Evolutionary conservation across 805 yeast species (phyloP), one percentile per base, ranked within the genome.

Genomic region (Metschnikowia borealis): DNA sequence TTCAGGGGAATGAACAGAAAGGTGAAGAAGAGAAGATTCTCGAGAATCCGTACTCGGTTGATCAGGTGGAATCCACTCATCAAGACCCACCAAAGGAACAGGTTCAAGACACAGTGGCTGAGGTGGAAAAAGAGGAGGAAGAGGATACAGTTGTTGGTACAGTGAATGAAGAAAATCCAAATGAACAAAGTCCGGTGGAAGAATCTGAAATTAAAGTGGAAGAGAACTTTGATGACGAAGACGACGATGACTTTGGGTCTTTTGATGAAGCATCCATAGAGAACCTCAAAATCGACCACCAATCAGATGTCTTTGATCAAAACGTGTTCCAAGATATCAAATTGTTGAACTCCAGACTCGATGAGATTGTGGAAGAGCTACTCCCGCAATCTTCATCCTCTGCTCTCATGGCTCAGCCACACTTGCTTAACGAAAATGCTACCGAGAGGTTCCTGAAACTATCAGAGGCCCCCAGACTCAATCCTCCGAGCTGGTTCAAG

Each of bases 401-500:
- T 2, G 8, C 41, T 5, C n/a, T 26, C 7, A 2, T 36, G 4
- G 10, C 29, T 5, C 15, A 40, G 8, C 42, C 39, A 7, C 36
- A 37, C 1, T 50, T 69, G 26, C 55, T 71, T 8, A 58, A 62
- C 23, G 74, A 68, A 11, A 52, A 78, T 20, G 71, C 80, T 1
- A 50, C 57, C 10, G 67, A 68, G 34, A 66, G 81, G 10, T 75
- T 79, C 67, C 65, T 67, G 18, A 75, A 75, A 48, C 65, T 84
- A n/a, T 70, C 80, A 2, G 69, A 70, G 8, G 51, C 72, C 14
- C 81, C 83, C 0, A 73, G 75, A 44, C 64, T 81, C 33, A 75
- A 75, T 29, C 86, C 84, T 1, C 76, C 83, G 15, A 83, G 83
- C 52, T 89, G 96, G 96, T 78, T 77, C 39, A 76, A 76, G 48